Evolutionary conservation across 2,329 filamentous ascomycete species (phyloP).

Genomic region (Fusarium protoensiforme): DNA sequence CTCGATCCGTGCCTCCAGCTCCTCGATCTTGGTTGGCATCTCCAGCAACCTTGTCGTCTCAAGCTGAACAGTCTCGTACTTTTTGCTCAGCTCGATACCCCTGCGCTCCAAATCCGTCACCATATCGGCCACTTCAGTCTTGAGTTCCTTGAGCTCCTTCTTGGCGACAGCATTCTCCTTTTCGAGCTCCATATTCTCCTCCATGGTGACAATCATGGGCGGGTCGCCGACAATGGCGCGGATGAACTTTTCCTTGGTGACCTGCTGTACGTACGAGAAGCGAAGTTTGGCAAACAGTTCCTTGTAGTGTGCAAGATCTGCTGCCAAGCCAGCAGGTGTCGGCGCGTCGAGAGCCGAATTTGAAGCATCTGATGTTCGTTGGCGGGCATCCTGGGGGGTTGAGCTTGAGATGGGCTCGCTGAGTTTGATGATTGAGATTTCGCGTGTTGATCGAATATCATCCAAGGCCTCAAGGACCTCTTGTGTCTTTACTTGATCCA

Average conservation of each 20-base stretch:
- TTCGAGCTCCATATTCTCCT: constrained; percentile 85
- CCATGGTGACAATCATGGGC: constrained; percentile 82
- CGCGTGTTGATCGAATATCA: constrained; percentile 65
- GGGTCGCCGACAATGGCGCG: constrained; percentile 92
- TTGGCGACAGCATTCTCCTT: constrained; percentile 76
- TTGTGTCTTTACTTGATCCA: constrained; percentile 48
- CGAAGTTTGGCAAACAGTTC: constrained; percentile 96
- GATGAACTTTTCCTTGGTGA: constrained; percentile 98
- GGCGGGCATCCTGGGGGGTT: constrained; percentile 50
- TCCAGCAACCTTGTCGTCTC: constrained; percentile 62
- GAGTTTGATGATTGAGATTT: constrained; percentile 80
- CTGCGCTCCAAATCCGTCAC: constrained; percentile 77
- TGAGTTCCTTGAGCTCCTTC: constrained; percentile 79
- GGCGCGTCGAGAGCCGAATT: constrained; percentile 71
- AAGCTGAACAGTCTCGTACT: constrained; percentile 61
- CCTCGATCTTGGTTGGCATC: constrained; percentile 61
- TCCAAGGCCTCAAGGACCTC: constrained; percentile 61
- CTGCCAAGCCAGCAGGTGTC: constrained; percentile 81
- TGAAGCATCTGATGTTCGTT: constrained; percentile 79
- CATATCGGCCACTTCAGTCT: constrained; percentile 80
- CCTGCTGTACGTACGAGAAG: constrained; percentile 97
- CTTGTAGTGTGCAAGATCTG: constrained; percentile 90
- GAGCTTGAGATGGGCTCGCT: constrained; percentile 77
- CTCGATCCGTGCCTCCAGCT: constrained; percentile 61
- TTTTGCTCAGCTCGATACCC: constrained; percentile 67